Evolutionary conservation across 106 monocot genomes (phyloP).

Genomic region (Allium cepa): DNA sequence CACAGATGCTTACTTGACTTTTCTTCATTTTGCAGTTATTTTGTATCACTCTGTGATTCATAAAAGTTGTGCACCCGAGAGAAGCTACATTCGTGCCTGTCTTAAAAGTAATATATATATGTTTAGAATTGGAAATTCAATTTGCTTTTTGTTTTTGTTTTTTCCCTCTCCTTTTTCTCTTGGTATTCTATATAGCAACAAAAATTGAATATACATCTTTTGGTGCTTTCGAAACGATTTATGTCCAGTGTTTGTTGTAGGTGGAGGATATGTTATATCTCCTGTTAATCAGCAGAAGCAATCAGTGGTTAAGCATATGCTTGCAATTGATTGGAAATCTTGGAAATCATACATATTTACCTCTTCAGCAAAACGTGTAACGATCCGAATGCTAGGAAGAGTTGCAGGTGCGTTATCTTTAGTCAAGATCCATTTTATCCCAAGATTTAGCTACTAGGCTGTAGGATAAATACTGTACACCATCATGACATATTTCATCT

Average conservation of each 20-base stretch:
- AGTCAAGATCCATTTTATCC: too few species aligned
- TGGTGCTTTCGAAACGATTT: neutral
- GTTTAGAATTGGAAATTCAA: constrained; percentile 25
- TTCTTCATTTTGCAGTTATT: constrained; percentile 51
- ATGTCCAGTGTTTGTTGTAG: constrained; percentile 27
- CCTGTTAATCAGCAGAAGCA: constrained; percentile 83
- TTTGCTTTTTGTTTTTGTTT: too few species aligned
- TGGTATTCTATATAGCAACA: too few species aligned
- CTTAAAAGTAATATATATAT: constrained; percentile 99
- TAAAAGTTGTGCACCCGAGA: constrained; percentile 57
- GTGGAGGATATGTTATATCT: constrained; percentile 98
- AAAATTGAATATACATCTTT: too few species aligned
- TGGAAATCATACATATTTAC: constrained; percentile 82
- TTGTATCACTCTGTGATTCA: constrained; percentile 92
- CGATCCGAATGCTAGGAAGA: constrained; percentile 85
- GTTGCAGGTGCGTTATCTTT: constrained; percentile 50
- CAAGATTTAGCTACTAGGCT: too few species aligned
- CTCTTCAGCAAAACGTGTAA: constrained; percentile 77
- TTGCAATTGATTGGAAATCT: constrained; percentile 97
- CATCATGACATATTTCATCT: too few species aligned
- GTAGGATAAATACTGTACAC: too few species aligned
- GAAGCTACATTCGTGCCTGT: constrained; percentile 81
- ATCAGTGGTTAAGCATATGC: constrained; percentile 98
- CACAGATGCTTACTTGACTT: constrained; percentile 2
- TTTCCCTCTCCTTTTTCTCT: neutral